phyloP scores from a whole-genome alignment of 371 early-diverging fungal species.

The Rhizopus sp. region DNA sequence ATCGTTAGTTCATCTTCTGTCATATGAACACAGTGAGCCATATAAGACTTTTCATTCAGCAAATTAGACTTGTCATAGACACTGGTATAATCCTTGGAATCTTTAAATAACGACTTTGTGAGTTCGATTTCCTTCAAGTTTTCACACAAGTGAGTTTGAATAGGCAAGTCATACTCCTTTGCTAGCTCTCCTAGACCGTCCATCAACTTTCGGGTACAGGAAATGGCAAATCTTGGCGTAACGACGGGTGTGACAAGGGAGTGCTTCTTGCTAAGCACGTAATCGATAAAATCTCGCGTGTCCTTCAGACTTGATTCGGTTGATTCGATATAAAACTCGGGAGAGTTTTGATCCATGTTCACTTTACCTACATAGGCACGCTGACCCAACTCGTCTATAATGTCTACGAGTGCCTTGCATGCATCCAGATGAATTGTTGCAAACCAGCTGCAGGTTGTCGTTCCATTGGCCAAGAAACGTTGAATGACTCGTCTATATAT shows the following conservation, averaged over 20 bases:
- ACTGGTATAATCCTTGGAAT: constrained; percentile 66
- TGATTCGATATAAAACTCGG: constrained; percentile 73
- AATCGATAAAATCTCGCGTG: constrained; percentile 73
- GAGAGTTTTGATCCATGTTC: constrained; percentile 90
- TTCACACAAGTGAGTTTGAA: constrained; percentile 89
- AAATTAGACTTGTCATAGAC: constrained; percentile 73
- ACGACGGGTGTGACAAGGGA: constrained; percentile 72
- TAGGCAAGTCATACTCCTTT: constrained; percentile 60
- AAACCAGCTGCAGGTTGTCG: constrained; percentile 91
- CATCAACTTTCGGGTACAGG: constrained; percentile 75
- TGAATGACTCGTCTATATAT: constrained; percentile 68
- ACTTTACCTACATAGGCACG: constrained; percentile 93
- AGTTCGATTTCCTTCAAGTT: constrained; percentile 75
- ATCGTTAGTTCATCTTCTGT: constrained; percentile 67
- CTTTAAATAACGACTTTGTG: constrained; percentile 72
- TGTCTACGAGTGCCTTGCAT: constrained; percentile 68
- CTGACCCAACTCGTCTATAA: constrained; percentile 74
- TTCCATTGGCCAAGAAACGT: constrained; percentile 73
- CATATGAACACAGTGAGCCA: constrained; percentile 94
- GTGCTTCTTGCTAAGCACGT: constrained; percentile 36
- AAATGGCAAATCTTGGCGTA: constrained; percentile 90
- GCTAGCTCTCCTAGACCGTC: constrained; percentile 73
- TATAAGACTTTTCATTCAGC: constrained; percentile 72
- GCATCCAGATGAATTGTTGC: constrained; percentile 85
- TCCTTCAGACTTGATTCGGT: constrained; percentile 65